A percentile compares a stretch with the other conserved stretches of the same genome.
Conservation (phyloP, 495 filamentous ascomycete genomes). For the Beverwykella pulmonaria region DNA sequence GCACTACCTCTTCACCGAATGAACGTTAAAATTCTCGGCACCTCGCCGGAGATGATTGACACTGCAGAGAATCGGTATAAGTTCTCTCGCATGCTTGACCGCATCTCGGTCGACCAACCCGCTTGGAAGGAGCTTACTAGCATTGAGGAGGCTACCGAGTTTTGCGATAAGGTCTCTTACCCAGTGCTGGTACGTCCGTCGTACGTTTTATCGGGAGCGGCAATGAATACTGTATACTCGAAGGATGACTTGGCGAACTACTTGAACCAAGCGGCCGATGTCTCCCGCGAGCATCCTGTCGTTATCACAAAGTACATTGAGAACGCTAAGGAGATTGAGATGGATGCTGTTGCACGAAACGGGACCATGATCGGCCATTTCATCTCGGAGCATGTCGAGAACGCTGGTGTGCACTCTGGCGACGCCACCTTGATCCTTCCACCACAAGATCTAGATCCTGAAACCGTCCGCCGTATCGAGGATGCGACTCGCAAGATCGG, state of each 20-base stretch:
- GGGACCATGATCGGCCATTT: conserved; percentile 90
- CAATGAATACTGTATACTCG: conserved; percentile 98
- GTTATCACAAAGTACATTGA: conserved; percentile 99
- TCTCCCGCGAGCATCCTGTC: conserved; percentile 97
- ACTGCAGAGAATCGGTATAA: conserved; percentile 97
- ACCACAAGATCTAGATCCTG: conserved; percentile 87
- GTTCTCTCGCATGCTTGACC: conserved; percentile 96
- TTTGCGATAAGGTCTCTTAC: conserved; percentile 87
- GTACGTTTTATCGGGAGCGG: conserved; percentile 97
- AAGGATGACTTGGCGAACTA: conserved; percentile 88
- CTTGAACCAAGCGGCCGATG: conserved; percentile 82
- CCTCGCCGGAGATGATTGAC: conserved; percentile 98
- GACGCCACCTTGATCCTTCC: conserved; percentile 92
- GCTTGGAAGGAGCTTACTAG: conserved; percentile 97
- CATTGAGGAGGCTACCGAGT: conserved; percentile 79
- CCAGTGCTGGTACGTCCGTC: conserved; percentile 92
- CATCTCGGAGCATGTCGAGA: conserved; percentile 95
- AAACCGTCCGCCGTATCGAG: conserved; percentile 87
- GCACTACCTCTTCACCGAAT: conserved; percentile 84
- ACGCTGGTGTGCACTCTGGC: conserved; percentile 96
- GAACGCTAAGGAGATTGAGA: conserved; percentile 95
- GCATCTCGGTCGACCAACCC: conserved; percentile 92
- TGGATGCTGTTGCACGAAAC: conserved; percentile 88
- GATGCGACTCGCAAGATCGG: conserved; percentile 96
- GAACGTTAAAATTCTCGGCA: conserved; percentile 90